Percentiles rank a stretch among this genome's conserved stretches.
Evolutionary conservation across 2,329 filamentous ascomycete species (phyloP).

Genomic region (Diplodia scrobiculata): DNA sequence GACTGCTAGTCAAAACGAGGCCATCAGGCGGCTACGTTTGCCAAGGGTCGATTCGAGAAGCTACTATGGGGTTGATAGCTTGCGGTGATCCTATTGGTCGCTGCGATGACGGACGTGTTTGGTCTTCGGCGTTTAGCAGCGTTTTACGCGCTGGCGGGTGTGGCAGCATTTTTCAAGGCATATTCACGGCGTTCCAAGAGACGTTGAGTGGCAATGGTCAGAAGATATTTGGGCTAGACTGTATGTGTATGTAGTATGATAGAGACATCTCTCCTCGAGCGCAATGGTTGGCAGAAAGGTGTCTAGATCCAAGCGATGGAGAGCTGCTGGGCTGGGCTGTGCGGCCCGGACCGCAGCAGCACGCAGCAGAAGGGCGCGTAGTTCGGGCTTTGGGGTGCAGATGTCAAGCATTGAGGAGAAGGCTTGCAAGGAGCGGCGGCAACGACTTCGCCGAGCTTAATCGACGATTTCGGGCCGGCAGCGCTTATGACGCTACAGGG

Average conservation of each 20-base stretch:
- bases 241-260: constrained; percentile 23
- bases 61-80: not conserved
- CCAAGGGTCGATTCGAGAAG: not conserved
- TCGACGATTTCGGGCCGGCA: constrained; percentile 22
- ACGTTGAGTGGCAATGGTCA: constrained; percentile 3
- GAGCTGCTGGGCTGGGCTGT: not conserved
- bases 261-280: constrained; percentile 22
- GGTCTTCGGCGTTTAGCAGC: constrained; percentile 29
- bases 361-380: not conserved
- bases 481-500: constrained; percentile 19
- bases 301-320: no score
- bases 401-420: not conserved
- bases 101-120: constrained; percentile 13
- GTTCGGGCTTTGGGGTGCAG: not conserved
- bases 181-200: constrained; percentile 28
- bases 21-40: not conserved
- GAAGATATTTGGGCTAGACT: constrained; percentile 20
- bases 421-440: not conserved
- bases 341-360: constrained; percentile 6
- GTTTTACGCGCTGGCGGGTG: constrained; percentile 21
- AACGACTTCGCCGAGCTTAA: constrained; percentile 3
- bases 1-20: not conserved
- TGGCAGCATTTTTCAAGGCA: constrained; percentile 27
- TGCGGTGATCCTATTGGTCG: constrained; percentile 14
- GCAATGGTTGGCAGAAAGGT: not conserved